These are phyloP conservation scores for Mycena leptocephala DNA, from an alignment of 768 basidiomycete genomes.

Conservation along the genomic window DNA sequence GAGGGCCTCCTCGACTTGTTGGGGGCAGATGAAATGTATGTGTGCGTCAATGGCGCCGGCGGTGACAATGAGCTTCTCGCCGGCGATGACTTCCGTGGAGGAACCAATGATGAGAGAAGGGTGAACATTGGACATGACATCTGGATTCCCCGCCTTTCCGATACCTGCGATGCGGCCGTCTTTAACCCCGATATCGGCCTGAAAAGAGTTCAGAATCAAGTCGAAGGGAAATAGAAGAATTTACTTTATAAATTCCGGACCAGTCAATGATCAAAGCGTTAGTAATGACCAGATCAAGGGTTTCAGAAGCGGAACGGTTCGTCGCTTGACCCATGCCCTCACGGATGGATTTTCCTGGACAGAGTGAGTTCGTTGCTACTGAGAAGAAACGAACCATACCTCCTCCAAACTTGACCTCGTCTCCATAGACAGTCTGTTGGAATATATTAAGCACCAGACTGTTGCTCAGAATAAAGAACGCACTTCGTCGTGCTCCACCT, in stretches of 20 bases:
- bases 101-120: conserved; percentile 86
- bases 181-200: conserved; percentile 97
- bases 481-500: conserved; percentile 91
- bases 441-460: neutral
- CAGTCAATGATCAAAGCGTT: conserved; percentile 96
- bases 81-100: conserved; percentile 95
- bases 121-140: conserved; percentile 88
- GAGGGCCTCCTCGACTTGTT: conserved; percentile 90
- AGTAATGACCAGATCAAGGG: conserved; percentile 94
- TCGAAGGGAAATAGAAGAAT: neutral
- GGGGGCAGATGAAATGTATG: conserved; percentile 96
- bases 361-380: neutral
- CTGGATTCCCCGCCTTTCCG: conserved; percentile 98
- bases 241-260: conserved; percentile 95
- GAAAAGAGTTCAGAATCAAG: conserved; percentile 19
- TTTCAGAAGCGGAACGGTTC: conserved; percentile 74
- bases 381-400: conserved; percentile 59
- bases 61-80: conserved; percentile 94
- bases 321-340: conserved; percentile 98
- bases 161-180: conserved; percentile 87
- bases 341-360: conserved; percentile 89
- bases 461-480: conserved; percentile 22
- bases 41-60: conserved; percentile 95
- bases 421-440: conserved; percentile 88
- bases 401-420: conserved; percentile 98